Evolutionary conservation across 2,329 filamentous ascomycete genomes (phyloP), one percentile per base, ranked within the genome.

Genomic region (Tolypocladium nubicola): DNA sequence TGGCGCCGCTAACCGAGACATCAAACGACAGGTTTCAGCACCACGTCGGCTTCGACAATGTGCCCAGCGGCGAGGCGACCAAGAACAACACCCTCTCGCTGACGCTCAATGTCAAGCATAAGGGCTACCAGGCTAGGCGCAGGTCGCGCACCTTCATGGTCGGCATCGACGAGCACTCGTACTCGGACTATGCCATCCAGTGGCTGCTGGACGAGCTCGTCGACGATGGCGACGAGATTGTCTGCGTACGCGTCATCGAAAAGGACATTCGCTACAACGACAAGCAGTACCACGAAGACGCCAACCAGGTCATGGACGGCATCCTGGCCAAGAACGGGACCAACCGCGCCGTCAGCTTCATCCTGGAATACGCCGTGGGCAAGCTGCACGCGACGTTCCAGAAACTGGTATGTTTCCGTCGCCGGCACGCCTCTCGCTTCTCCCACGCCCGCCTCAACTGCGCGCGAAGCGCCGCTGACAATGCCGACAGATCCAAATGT

Each of bases 131-230:
- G 64, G 86, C 86, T 61, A 86, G 85, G 47, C 86, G 90, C 60
- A 82, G 89, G 59, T 94, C 89, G 56, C 85, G 92, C 56, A 95
- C 90, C 10, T 96, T 96, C 66, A 85, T 97, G 68, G 93, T 92
- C 61, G 92, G 92, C 23, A 88, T 92, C 21, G 92, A 96, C 71
- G 89, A 93, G 66, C 91, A 96, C 65, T 83, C 90, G 58, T 96
- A 96, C 71, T 96, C 90, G 8, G 89, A 96, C 61, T 94, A 93
- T 72, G 92, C 92, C 19, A 78, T 97, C 21, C 89, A 95, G 71
- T 97, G 91, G 91, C 79, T 96, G 54, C 83, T 97, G 43, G 90
- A 95, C 65, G 90, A 96, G 73, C 79, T 96, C 57, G 90, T 96
- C 45, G 91, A 96, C 65, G 92, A 96, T 66, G 91, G 92, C 21